These are phyloP conservation scores for Cladorrhinum sp. DNA, from an alignment of 2,329 filamentous ascomycete genomes.

Conservation along the genomic window DNA sequence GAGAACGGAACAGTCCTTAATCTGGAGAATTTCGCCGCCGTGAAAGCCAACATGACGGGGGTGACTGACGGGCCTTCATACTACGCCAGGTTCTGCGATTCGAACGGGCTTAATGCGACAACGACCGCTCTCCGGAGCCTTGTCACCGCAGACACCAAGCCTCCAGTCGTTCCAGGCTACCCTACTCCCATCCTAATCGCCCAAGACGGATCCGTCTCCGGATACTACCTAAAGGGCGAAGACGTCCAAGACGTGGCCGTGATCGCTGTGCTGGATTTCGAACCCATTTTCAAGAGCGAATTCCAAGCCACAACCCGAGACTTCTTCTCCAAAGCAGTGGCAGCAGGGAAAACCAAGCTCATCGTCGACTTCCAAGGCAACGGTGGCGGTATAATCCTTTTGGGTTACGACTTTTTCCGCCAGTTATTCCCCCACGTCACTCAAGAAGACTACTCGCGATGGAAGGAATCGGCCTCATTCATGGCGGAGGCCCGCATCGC, in stretches of 20 bases:
- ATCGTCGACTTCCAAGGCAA: slow-evolving; percentile 59
- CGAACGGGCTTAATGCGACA: background rate
- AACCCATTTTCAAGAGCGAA: slow-evolving; percentile 28
- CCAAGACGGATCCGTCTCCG: slow-evolving; percentile 31
- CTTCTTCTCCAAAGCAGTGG: slow-evolving; percentile 37
- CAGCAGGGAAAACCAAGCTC: slow-evolving; percentile 55
- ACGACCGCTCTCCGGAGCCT: background rate
- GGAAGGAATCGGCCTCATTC: slow-evolving; percentile 41
- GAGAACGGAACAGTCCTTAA: slow-evolving; percentile 35
- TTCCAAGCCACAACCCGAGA: slow-evolving; percentile 36
- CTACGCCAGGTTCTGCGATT: slow-evolving; percentile 35
- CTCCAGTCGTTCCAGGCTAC: slow-evolving; percentile 26
- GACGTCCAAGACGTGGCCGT: slow-evolving; percentile 35
- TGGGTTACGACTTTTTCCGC: slow-evolving; percentile 62
- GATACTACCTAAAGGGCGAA: slow-evolving; percentile 31
- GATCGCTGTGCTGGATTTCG: slow-evolving; percentile 30
- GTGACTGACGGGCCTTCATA: slow-evolving; percentile 34
- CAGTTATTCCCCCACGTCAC: slow-evolving; percentile 48
- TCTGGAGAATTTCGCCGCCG: slow-evolving; percentile 32
- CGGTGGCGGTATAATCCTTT: slow-evolving; percentile 55
- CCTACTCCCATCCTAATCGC: slow-evolving; percentile 32
- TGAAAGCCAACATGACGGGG: slow-evolving; percentile 31
- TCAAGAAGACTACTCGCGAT: slow-evolving; percentile 43
- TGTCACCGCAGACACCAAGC: slow-evolving; percentile 4
- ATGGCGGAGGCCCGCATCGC: slow-evolving; percentile 43